phyloP scores from a whole-genome alignment of 2,329 filamentous ascomycete species.

The Gremmenia infestans region DNA sequence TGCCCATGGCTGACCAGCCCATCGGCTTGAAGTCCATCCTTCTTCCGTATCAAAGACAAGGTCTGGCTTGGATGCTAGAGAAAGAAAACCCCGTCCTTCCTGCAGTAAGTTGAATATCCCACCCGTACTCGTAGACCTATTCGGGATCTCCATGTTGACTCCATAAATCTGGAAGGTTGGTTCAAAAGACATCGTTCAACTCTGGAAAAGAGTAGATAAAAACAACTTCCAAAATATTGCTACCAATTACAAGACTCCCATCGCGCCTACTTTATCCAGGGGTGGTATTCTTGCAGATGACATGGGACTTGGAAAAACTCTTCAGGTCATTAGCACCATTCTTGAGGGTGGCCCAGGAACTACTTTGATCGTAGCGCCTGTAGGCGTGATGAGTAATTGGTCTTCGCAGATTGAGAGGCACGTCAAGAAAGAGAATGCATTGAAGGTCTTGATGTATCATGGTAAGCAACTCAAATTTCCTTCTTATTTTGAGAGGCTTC shows the following conservation, averaged over 20 bases:
- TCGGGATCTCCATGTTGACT: not conserved
- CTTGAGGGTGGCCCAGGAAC: conserved; percentile 50
- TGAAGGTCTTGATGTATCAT: conserved; percentile 71
- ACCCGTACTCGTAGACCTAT: not conserved
- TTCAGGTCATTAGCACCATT: conserved; percentile 79
- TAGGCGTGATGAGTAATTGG: conserved; percentile 91
- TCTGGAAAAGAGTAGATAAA: conserved; percentile 59
- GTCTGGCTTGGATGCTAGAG: conserved; percentile 73
- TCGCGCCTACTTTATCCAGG: conserved; percentile 59
- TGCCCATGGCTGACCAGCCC: conserved; percentile 71
- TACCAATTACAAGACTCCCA: conserved; percentile 59
- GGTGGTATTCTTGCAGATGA: conserved; percentile 88
- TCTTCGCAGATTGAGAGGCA: conserved; percentile 72
- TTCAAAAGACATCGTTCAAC: conserved; percentile 61
- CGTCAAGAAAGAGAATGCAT: conserved; percentile 55
- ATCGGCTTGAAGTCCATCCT: conserved; percentile 58
- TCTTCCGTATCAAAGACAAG: conserved; percentile 74
- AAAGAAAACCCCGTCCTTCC: conserved; percentile 70
- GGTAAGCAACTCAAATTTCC: conserved; percentile 27
- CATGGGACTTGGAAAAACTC: conserved; percentile 90
- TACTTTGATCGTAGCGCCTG: conserved; percentile 76
- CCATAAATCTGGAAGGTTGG: conserved; percentile 28
- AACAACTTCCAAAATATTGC: conserved; percentile 61
- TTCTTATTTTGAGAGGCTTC: too few species aligned
- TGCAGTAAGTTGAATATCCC: conserved; percentile 22